Percentiles rank a stretch among this genome's conserved stretches.
phyloP scores from a whole-genome alignment of 305 asterid genomes.

The Rubia balearica region DNA sequence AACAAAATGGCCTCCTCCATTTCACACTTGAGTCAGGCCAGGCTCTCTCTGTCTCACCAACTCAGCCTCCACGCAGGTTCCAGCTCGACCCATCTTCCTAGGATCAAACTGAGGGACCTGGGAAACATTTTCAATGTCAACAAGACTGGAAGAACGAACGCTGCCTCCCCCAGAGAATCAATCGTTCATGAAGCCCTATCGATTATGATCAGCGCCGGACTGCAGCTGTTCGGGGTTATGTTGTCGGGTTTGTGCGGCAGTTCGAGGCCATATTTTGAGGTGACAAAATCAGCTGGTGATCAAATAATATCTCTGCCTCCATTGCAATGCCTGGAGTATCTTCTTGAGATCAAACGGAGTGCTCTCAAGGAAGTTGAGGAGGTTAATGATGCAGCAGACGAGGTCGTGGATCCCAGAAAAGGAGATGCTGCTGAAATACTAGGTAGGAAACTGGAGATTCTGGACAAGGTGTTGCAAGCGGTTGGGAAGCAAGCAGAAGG shows the following conservation, averaged over 20 bases:
- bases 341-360: constrained; percentile 25
- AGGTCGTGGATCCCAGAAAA: constrained; percentile 12
- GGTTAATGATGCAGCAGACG: constrained; percentile 32
- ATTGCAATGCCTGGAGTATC: constrained; percentile 31
- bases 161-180: constrained; percentile 29
- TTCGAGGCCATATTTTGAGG: constrained; percentile 28
- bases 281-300: constrained; percentile 24
- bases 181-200: constrained; percentile 30
- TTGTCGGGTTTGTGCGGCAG: constrained; percentile 40
- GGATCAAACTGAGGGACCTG: constrained; percentile 19
- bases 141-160: constrained; percentile 18
- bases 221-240: constrained; percentile 41
- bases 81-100: constrained; percentile 20
- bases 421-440: constrained; percentile 26
- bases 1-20: constrained; percentile 45
- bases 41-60: constrained; percentile 34
- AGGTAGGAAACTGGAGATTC: constrained; percentile 30
- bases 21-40: constrained; percentile 43
- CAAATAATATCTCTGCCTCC: constrained; percentile 11
- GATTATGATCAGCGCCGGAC: constrained; percentile 27
- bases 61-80: constrained; percentile 22
- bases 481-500: constrained; percentile 34
- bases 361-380: constrained; percentile 39
- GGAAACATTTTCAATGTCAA: constrained; percentile 21
- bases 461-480: constrained; percentile 30